Conservation (phyloP, 2,329 filamentous ascomycete species). For the Magnaporthales sp. region DNA sequence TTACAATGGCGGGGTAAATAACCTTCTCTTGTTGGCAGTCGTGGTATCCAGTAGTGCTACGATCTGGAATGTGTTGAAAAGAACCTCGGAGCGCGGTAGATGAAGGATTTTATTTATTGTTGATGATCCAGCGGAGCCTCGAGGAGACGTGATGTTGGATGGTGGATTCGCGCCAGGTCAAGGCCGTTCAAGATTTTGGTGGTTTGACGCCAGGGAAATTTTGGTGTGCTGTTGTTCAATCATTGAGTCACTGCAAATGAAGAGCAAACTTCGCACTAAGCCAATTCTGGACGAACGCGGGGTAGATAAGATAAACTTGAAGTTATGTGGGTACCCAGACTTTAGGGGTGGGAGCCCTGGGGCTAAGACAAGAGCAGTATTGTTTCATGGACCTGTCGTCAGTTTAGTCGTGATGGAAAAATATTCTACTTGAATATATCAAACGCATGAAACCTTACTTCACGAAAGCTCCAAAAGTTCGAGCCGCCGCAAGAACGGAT, state of each 20-base stretch:
- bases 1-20: slow-evolving; percentile 15
- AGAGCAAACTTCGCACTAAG: not conserved
- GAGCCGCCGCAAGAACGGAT: not conserved
- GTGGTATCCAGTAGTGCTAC: not conserved
- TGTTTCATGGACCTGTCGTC: not conserved
- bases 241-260: slow-evolving; percentile 3
- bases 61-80: not conserved
- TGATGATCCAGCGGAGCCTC: not conserved
- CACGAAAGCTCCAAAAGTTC: not conserved
- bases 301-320: slow-evolving; percentile 1
- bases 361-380: not conserved
- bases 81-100: not conserved
- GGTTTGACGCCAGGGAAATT: slow-evolving; percentile 4
- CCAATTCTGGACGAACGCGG: not conserved
- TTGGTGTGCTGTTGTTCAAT: slow-evolving; percentile 4
- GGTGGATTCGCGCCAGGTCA: slow-evolving; percentile 2
- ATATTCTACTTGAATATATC: not conserved
- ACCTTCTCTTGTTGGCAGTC: not conserved
- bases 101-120: not conserved
- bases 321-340: not conserved
- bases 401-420: no score
- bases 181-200: slow-evolving; percentile 4
- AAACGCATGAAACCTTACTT: not conserved
- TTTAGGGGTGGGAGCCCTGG: not conserved
- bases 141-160: not conserved